Base-by-base conservation (phyloP, 2,329 filamentous ascomycete genomes). In the Aspergillus viridinutans region DNA sequence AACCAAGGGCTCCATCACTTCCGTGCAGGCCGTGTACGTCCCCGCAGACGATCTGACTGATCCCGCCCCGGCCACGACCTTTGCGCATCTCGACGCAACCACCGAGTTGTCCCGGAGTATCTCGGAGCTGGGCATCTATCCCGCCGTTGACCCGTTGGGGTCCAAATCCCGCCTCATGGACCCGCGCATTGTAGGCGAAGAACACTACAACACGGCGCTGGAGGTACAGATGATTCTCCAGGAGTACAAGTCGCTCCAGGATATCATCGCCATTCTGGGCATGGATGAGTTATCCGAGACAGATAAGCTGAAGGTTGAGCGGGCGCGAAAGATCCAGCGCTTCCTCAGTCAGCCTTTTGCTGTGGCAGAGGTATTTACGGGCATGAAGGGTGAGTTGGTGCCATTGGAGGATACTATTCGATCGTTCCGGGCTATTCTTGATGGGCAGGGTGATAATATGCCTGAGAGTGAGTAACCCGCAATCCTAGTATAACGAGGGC, bases 21-120 rank as follows among this genome's bases (percentile, higher is more conserved):
- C 94, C 70, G 94, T 99, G 80, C 94, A 99, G 88, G 94, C 94
- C 81, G 94, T 99, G 81, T 99, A 99, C 85, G 94, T 99, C 81
- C 94, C 94, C 79, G 94, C 94, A 89, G 94, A 99, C 81, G 94
- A 99, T 90, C 89, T 99, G 90, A 99, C 94, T 84, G 94, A 99
- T 84, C 94, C 94, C 82, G 94, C 94, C 70, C 94, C 94, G 71
- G 94, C 94, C 78, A 97, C 94, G 80, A 99, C 94, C 80, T 99
- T 99, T 82, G 94, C 94, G 79, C 94, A 99, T 82, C 90, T 99
- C 88, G 94, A 99, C 85, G 94, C 94, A 86, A 99, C 94, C 81
- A 99, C 94, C 88, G 94, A 97, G 78, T 85, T 99, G 86, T 99
- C 94, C 75, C 93, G 94, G 89, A 93, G 94, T 92, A 99, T 99